These are phyloP conservation scores for Solanum neorickii DNA, from an alignment of 257 asterid genomes.

Conservation along the genomic window DNA sequence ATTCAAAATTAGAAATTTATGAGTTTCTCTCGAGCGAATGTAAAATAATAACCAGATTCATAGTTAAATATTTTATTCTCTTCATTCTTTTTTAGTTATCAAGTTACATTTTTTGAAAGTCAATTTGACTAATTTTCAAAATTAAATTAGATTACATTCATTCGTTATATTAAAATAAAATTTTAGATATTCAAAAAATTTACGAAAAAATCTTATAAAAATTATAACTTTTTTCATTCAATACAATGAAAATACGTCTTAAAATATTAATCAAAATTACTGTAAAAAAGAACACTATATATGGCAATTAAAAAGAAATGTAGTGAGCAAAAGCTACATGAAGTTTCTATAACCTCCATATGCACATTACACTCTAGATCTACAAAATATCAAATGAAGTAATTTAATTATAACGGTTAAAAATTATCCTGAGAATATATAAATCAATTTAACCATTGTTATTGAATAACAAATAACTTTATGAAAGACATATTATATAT, in stretches of 20 bases:
- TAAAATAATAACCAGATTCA: neutral
- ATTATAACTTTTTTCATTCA: no score
- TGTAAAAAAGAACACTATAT: no score
- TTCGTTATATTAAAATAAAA: no score
- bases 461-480: neutral
- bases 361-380: neutral
- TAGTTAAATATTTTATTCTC: neutral
- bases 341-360: neutral
- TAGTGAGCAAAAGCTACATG: neutral
- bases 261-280: no score
- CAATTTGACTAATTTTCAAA: neutral
- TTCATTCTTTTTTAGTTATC: no score
- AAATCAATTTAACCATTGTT: neutral
- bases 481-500: neutral
- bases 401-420: neutral
- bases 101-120: no score
- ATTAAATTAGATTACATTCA: no score
- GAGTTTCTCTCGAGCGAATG: neutral
- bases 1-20: neutral
- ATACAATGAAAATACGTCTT: no score
- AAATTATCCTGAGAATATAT: neutral
- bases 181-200: no score
- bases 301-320: neutral
- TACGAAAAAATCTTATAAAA: no score
- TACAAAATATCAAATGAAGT: neutral